Evolutionary conservation across 2,329 filamentous ascomycete genomes (phyloP), one percentile per base, ranked within the genome.

Genomic region (Clonostachys byssicola): DNA sequence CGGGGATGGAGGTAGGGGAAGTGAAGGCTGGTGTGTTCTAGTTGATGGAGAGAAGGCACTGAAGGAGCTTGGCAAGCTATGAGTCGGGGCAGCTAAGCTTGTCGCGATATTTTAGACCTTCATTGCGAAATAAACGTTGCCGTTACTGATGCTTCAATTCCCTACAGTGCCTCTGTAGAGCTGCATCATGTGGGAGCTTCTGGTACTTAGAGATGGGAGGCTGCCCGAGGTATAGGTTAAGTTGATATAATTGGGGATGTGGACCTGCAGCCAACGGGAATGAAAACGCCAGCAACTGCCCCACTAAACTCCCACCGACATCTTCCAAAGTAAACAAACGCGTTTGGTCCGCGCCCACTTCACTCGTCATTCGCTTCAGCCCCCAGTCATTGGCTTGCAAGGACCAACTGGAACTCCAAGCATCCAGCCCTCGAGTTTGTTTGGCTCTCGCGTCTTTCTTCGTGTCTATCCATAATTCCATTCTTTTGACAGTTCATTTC

Each of bases 11-110:
- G 83, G 85, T 23, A 60, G 67, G 30, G 88, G 88, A 8, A 66
- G 71, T 44, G 88, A 92, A 59, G 90, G 90, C 1, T 95, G 89
- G 88, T 95, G 90, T 67, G 86, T 95, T 20, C 73, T 95, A 41
- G 88, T 95, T 12, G 89, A 95, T 65, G 90, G 90, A 0, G 88
- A 92, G 54, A 71, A 66, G 60, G 83, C 80, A 2, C 57, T 86
- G 57, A 73, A 71, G 59, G 73, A 65, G 38, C 79, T 74, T 16
- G 81, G 78, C 33, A 83, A 80, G 67, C 60, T 79, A 47, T 73
- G 34, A 44, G 33, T 30, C 23, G 34, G 9, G 10, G 12, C 42
- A 23, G 45, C 45, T 42, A n/a, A 30, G 23, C 23, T 30, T 30
- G 23, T 30, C 9, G 10, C 8, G 23, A 30, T 30, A 9, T 10